phyloP scores from a whole-genome alignment of 345 rosid species.

The Lepidium aucheri region DNA sequence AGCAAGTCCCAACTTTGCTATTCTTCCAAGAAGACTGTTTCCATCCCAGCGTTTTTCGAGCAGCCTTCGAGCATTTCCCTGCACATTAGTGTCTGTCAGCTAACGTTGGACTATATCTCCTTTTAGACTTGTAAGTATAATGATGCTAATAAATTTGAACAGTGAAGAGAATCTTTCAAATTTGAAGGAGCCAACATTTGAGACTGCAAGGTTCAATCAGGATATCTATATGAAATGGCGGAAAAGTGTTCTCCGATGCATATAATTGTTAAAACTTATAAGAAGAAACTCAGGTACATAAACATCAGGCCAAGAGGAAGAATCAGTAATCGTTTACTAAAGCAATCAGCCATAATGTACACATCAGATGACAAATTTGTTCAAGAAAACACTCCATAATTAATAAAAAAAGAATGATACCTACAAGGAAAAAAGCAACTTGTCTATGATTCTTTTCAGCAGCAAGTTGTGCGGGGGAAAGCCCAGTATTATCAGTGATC shows the following conservation, averaged over 20 bases:
- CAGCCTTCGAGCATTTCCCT: constrained; percentile 90
- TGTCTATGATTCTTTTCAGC: constrained; percentile 91
- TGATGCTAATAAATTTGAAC: not conserved
- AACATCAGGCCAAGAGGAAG: not conserved
- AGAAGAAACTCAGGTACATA: not conserved
- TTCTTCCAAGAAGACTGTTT: constrained; percentile 51
- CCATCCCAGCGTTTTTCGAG: constrained; percentile 74
- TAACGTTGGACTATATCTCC: not conserved
- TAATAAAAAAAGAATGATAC: constrained; percentile 37
- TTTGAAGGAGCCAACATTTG: not conserved
- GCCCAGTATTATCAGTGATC: constrained; percentile 79
- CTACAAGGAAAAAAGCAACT: constrained; percentile 95
- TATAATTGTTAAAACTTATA: not conserved
- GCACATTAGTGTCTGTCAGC: constrained; percentile 11
- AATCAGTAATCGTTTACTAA: not conserved
- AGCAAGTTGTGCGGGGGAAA: constrained; percentile 97
- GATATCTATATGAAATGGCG: not conserved
- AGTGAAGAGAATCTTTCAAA: not conserved
- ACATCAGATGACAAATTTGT: not conserved
- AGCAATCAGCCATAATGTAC: not conserved
- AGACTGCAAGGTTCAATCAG: not conserved
- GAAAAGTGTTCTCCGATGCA: not conserved
- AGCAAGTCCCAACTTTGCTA: constrained; percentile 84
- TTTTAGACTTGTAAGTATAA: not conserved
- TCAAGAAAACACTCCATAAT: not conserved